Base-by-base conservation (phyloP, 2,329 filamentous ascomycete genomes). In the Thelonectria discophora region DNA sequence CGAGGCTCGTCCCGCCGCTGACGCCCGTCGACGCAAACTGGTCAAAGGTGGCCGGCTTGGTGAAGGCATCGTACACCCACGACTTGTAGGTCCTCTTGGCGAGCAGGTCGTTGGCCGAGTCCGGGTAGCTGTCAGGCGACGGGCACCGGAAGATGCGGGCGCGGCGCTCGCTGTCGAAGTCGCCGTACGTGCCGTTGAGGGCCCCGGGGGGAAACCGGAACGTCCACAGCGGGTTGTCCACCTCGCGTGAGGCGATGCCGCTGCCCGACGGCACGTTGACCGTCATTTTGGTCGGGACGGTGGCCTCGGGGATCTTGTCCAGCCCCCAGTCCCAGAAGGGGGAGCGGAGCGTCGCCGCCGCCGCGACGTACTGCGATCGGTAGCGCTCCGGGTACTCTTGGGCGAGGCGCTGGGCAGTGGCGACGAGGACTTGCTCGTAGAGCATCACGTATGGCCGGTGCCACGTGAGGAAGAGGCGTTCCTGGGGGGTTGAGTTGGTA, bases 291-390 rank as follows among this genome's bases (percentile, higher is more conserved):
- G 72, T 65, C 24, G 72, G 68, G 2, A 72, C 71, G 2, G 74
- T 78, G n/a, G 78, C 77, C 0, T 69, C 65, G 3, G 85, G 84
- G 3, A 87, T 75, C n/a, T 65, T 62, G 3, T 77, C 64, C 34
- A 80, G 70, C 3, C 65, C 83, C 84, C 83, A 87, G 72, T 86
- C 84, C 84, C 84, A 86, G 72, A 77, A 86, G 2, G 84, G 83
- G 12, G 79, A 71, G 32, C 84, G 79, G 24, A 86, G 76, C 0
- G 67, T 73, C 42, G 81, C 74, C 2, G 83, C 83, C 2, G 84
- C 83, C 3, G 75, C 66, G 20, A 72, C 65, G 65, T 86, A 86
- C 20, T 60, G 65, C 58, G 43, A 66, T 60, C 65, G 75, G 64
- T 65, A 76, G 62, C 32, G 70, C 62, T 58, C 66, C 13, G 75